These are phyloP conservation scores for Pistacia integerrima DNA, from an alignment of 345 rosid genomes.

Conservation along the genomic window DNA sequence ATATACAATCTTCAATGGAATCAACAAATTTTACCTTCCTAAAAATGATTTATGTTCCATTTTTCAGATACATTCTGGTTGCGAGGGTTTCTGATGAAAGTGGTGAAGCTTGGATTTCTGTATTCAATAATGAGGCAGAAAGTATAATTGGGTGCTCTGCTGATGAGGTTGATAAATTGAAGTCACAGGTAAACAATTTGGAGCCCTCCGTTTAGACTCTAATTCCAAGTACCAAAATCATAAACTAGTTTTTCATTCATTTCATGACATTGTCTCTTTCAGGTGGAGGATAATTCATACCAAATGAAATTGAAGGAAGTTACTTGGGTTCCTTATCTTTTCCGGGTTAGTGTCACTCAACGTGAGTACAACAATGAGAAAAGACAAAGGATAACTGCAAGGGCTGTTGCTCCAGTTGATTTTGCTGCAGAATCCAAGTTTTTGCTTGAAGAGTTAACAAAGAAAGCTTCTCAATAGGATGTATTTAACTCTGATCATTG, in stretches of 20 bases:
- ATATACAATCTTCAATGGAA: not conserved
- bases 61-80: conserved; percentile 71
- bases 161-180: conserved; percentile 75
- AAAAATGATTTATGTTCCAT: not conserved
- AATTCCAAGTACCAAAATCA: not conserved
- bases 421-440: conserved; percentile 72
- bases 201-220: too few relatives aligned
- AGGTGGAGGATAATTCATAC: conserved; percentile 59
- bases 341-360: conserved; percentile 70
- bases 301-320: conserved; percentile 72
- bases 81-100: conserved; percentile 68
- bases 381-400: conserved; percentile 84
- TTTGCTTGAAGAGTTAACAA: conserved; percentile 76
- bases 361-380: conserved; percentile 84
- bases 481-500: not conserved
- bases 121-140: conserved; percentile 85
- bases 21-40: not conserved
- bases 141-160: conserved; percentile 75
- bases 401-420: conserved; percentile 65
- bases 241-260: not conserved
- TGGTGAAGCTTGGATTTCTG: conserved; percentile 78
- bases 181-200: conserved; percentile 53
- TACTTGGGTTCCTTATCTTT: conserved; percentile 79
- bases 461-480: conserved; percentile 44
- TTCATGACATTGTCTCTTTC: conserved; percentile 15